These are phyloP conservation scores for Akanthomyces uredinophilus DNA, from an alignment of 2,329 filamentous ascomycete species.

Conservation along the genomic window DNA sequence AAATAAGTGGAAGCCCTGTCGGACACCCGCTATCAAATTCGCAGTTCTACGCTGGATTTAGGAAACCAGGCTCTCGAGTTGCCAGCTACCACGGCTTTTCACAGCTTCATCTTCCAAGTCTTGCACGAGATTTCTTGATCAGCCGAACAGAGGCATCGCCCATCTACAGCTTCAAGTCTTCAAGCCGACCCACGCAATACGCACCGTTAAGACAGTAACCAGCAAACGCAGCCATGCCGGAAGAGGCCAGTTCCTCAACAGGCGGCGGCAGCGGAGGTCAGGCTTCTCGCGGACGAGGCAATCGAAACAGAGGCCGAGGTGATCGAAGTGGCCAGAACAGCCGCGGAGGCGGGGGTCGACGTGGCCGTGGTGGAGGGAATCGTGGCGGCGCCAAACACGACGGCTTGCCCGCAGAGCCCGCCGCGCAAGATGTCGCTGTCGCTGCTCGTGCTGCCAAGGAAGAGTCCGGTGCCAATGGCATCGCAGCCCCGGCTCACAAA, in stretches of 20 bases:
- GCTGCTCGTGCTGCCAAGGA: slow-evolving; percentile 29
- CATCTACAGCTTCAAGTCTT: background rate
- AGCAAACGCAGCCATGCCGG: slow-evolving; percentile 8
- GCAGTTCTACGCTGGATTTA: background rate
- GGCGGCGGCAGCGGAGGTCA: slow-evolving; percentile 5
- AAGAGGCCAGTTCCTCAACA: slow-evolving; percentile 2
- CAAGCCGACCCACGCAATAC: background rate
- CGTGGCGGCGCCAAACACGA: slow-evolving; percentile 22
- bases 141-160: background rate
- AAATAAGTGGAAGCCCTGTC: slow-evolving; percentile 12
- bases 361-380: slow-evolving; percentile 29
- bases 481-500: slow-evolving; percentile 19
- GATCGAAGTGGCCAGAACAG: slow-evolving; percentile 5
- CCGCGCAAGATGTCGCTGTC: slow-evolving; percentile 27
- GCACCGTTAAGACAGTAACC: background rate
- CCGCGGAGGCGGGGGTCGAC: slow-evolving; percentile 28
- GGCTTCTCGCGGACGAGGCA: slow-evolving; percentile 8
- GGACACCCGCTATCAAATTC: slow-evolving; percentile 6
- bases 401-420: slow-evolving; percentile 23
- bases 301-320: slow-evolving; percentile 6
- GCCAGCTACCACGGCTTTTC: background rate
- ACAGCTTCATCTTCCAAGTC: background rate
- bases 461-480: slow-evolving; percentile 26
- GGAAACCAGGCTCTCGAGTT: background rate
- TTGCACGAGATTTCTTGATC: background rate